Evolutionary conservation across 2,329 filamentous ascomycete genomes (phyloP).

Genomic region (Onygenales sp.): DNA sequence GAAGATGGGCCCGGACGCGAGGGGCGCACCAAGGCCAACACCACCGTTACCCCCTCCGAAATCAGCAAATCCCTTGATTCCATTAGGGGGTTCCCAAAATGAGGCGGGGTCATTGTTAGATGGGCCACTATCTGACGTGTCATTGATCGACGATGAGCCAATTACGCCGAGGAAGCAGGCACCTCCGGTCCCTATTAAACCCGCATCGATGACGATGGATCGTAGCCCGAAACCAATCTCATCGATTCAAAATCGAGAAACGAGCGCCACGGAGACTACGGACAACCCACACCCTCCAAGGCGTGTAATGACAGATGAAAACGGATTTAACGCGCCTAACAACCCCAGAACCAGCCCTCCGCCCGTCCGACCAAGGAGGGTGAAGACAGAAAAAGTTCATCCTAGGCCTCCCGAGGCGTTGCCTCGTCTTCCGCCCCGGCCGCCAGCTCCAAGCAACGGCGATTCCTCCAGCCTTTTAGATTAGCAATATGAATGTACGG

Average conservation of each 20-base stretch:
- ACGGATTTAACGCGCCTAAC: not conserved
- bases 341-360: not conserved
- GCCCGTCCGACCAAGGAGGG: slow-evolving; percentile 1
- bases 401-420: not conserved
- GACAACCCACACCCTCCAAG: not conserved
- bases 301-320: not conserved
- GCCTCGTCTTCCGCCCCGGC: not conserved
- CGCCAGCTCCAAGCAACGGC: not conserved
- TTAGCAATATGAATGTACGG: too few species aligned
- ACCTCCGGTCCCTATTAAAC: slow-evolving; percentile 6
- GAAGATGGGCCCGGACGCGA: slow-evolving; percentile 1
- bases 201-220: slow-evolving; percentile 2
- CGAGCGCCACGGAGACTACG: not conserved
- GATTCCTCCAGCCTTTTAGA: too few species aligned
- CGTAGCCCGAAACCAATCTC: not conserved
- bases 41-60: not conserved
- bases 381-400: not conserved
- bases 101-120: not conserved
- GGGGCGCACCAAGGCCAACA: not conserved
- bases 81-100: not conserved
- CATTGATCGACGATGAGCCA: not conserved
- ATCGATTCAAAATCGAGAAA: not conserved
- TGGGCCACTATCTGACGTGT: not conserved
- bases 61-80: not conserved
- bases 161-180: not conserved